These are phyloP conservation scores for Penicillium verhagenii DNA, from an alignment of 495 filamentous ascomycete species.

Conservation along the genomic window DNA sequence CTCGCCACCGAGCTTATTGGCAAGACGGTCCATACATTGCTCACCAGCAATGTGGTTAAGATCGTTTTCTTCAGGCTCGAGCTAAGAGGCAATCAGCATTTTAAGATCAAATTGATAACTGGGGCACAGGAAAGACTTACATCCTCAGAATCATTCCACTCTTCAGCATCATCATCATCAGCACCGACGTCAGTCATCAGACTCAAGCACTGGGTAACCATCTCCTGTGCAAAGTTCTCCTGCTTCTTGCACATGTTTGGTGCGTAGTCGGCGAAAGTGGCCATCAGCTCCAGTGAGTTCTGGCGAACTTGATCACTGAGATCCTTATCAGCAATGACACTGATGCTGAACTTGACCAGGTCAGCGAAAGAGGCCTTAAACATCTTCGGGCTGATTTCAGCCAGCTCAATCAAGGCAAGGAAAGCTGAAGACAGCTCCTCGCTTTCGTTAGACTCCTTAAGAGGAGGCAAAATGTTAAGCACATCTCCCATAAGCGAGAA, in stretches of 20 bases:
- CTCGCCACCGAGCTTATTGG: conserved; percentile 92
- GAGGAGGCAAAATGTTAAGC: conserved; percentile 86
- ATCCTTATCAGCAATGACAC: conserved; percentile 93
- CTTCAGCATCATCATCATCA: conserved; percentile 91
- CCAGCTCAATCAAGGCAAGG: conserved; percentile 86
- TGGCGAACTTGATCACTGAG: conserved; percentile 85
- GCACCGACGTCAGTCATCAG: conserved; percentile 98
- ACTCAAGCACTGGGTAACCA: conserved; percentile 98
- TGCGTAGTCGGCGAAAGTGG: conserved; percentile 94
- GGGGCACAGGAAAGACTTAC: conserved; percentile 48
- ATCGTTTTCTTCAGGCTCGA: conserved; percentile 95
- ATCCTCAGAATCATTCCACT: conserved; percentile 94
- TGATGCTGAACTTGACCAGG: conserved; percentile 86
- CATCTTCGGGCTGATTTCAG: conserved; percentile 90
- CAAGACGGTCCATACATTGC: conserved; percentile 97
- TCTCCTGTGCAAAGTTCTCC: conserved; percentile 80
- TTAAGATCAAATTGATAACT: conserved; percentile 4
- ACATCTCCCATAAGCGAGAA: conserved; percentile 81
- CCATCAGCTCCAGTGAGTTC: conserved; percentile 95
- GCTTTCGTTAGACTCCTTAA: conserved; percentile 85
- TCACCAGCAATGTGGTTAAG: conserved; percentile 97
- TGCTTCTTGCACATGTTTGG: conserved; percentile 95
- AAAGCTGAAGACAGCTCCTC: conserved; percentile 88
- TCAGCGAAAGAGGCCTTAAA: conserved; percentile 90
- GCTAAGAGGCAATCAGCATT: conserved; percentile 45